A percentile compares a stretch with the other conserved stretches of the same genome.
phyloP scores from a whole-genome alignment of 2,329 filamentous ascomycete species.

The Ceratocystis smalleyi region DNA sequence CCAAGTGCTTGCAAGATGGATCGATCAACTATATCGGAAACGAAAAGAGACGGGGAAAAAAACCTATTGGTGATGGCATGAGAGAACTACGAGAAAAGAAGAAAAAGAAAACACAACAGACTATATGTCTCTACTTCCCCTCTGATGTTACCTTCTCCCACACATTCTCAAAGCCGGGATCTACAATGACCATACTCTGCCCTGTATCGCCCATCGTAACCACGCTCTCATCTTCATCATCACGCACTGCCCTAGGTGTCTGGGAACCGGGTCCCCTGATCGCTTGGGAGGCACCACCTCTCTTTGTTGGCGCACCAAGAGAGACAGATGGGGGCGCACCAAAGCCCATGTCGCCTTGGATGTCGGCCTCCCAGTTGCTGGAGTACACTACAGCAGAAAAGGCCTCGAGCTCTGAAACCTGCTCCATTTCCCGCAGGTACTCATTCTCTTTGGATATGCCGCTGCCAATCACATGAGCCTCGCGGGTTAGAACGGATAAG shows the following conservation, averaged over 20 bases:
- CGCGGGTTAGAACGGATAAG: slow-evolving; percentile 74
- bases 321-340: slow-evolving; percentile 18
- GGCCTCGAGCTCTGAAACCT: slow-evolving; percentile 59
- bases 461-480: slow-evolving; percentile 78
- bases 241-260: slow-evolving; percentile 9
- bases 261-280: not conserved
- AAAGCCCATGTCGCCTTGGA: slow-evolving; percentile 30
- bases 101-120: slow-evolving; percentile 8
- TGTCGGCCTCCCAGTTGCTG: slow-evolving; percentile 62
- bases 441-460: slow-evolving; percentile 57
- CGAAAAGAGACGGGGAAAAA: slow-evolving; percentile 1
- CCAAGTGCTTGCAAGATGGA: too few relatives aligned
- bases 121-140: slow-evolving; percentile 10
- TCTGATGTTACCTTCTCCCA: slow-evolving; percentile 45
- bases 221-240: slow-evolving; percentile 33
- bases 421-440: slow-evolving; percentile 60
- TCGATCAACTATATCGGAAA: not conserved
- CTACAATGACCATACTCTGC: slow-evolving; percentile 21
- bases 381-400: slow-evolving; percentile 80
- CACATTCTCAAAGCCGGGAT: slow-evolving; percentile 43
- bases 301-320: slow-evolving; percentile 4
- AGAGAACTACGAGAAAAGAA: slow-evolving; percentile 16
- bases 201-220: slow-evolving; percentile 34
- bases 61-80: slow-evolving; percentile 4
- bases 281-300: not conserved